Evolutionary conservation across 441 rosid genomes (phyloP), one percentile per base, ranked within the genome.

Genomic region (Melianthus villosus): DNA sequence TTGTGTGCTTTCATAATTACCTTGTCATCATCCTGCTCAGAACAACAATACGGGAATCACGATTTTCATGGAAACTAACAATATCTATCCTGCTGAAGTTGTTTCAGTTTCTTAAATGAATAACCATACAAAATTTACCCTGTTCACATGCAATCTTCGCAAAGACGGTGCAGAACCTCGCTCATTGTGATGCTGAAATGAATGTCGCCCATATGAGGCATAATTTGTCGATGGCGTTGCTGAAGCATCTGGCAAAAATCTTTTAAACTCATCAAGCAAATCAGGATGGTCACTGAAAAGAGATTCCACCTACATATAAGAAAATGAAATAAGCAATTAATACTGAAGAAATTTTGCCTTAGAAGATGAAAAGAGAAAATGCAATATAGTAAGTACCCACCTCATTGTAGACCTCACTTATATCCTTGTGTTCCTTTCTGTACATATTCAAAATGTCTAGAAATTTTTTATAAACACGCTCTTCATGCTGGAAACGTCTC

Each of bases 401-500:
- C 99, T 86, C 99, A 46, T 59, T 64, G 48, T 82, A 85, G 53
- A 92, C 96, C 60, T 82, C 96, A 22, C 67, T 57, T 35, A 85
- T 86, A 48, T 93, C 78, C 69, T 92, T 92, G 65, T 73, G 80
- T 63, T 80, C 99, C 60, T 73, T 82, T 72, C 93, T 68, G 54
- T 92, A 92, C 94, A 86, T 71, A 66, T 85, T 85, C 72, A 92
- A 54, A 59, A 92, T 76, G 71, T 76, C 93, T 57, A 92, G 73
- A 64, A 92, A 85, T 16, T 85, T 71, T 56, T 86, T 85, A 60
- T 92, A 92, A 22, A 78, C 95, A 46, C 51, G 83, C 59, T 82
- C 96, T 34, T 86, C 95, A 1, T 96, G 94, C 44, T 74, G 94
- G 69, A 91, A 91, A 68, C 99, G 79, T 23, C 76, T 82, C 99